Conservation (phyloP, 805 yeast species). For the Saccharomyces paradoxus region DNA sequence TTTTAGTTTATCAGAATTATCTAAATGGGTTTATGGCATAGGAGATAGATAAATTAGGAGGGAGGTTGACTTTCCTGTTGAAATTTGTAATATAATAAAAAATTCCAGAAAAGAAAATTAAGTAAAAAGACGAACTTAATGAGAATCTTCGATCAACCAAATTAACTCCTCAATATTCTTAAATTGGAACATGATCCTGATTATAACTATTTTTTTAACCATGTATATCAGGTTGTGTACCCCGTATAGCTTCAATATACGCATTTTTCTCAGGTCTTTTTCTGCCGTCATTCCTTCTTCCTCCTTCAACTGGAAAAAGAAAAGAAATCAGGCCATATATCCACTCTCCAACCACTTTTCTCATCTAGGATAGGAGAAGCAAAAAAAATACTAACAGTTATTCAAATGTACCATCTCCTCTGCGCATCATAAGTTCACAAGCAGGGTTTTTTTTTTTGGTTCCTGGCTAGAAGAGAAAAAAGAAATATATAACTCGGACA, state of each 20-base stretch:
- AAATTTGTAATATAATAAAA: neutral
- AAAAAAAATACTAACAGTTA: neutral
- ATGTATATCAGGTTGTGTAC: neutral
- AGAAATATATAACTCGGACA: no score
- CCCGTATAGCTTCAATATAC: neutral
- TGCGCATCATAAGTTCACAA: no score
- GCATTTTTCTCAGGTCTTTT: neutral
- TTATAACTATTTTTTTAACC: neutral
- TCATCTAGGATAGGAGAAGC: neutral
- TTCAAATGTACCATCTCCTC: neutral
- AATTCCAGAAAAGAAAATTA: neutral
- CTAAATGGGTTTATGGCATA: neutral
- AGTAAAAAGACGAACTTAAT: neutral
- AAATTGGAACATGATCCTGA: neutral
- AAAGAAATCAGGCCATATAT: neutral
- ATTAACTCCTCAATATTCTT: neutral
- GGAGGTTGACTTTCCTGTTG: neutral
- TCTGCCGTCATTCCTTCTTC: neutral
- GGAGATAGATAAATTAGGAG: neutral
- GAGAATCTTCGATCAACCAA: neutral
- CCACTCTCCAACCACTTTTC: neutral
- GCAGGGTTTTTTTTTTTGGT: no score
- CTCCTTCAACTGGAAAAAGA: neutral
- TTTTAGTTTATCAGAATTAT: neutral
- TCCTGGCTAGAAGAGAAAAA: no score